Conservation (phyloP, 768 basidiomycete genomes). For the Lactarius indigo region DNA sequence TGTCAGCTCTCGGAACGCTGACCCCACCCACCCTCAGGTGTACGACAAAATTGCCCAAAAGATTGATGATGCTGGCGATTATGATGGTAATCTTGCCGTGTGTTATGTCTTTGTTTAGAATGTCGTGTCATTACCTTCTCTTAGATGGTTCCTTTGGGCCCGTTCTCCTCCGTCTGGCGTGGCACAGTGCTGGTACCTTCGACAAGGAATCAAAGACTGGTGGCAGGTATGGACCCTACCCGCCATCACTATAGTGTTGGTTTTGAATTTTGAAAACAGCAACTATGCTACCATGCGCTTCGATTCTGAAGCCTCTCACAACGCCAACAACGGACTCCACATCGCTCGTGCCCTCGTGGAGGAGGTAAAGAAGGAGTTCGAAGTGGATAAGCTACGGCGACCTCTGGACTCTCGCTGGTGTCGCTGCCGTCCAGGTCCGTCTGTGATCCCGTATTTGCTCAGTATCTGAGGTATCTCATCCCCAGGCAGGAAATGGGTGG, state of each 20-base stretch:
- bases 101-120: neutral
- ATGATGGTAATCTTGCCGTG: constrained; percentile 67
- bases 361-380: constrained; percentile 79
- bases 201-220: constrained; percentile 75
- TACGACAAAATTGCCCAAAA: constrained; percentile 90
- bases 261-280: constrained; percentile 37
- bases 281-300: constrained; percentile 99
- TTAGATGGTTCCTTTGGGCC: constrained; percentile 88
- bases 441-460: constrained; percentile 1
- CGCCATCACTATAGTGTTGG: constrained; percentile 16
- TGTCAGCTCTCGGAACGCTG: neutral
- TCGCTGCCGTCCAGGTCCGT: constrained; percentile 76
- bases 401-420: constrained; percentile 94
- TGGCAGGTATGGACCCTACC: constrained; percentile 54
- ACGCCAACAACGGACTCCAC: constrained; percentile 78
- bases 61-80: constrained; percentile 58
- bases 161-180: constrained; percentile 84
- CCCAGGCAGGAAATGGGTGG: constrained; percentile 75
- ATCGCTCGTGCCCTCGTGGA: constrained; percentile 83
- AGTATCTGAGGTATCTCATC: neutral
- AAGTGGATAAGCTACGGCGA: constrained; percentile 96
- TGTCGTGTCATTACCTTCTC: constrained; percentile 20
- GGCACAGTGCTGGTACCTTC: constrained; percentile 93
- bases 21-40: constrained; percentile 46
- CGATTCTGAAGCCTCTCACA: constrained; percentile 79